Percentiles rank a stretch among this genome's conserved stretches.
These are phyloP conservation scores for Uncinocarpus reesii DNA, from an alignment of 2,329 filamentous ascomycete genomes.

Conservation along the genomic window DNA sequence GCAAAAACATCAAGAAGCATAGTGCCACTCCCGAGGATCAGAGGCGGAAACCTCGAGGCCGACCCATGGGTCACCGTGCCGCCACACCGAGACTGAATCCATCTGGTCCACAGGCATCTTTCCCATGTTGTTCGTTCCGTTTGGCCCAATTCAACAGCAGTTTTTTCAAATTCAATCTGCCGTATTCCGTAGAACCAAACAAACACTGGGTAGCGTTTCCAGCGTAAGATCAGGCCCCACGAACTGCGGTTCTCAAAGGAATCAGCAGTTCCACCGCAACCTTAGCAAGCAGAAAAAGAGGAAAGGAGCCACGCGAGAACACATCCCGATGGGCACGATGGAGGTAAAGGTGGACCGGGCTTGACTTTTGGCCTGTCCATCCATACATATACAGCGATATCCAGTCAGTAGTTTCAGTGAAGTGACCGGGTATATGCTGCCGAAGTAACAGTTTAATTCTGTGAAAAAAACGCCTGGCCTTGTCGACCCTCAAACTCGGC, in stretches of 20 bases:
- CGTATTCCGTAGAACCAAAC: too few relatives aligned
- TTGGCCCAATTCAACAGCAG: too few relatives aligned
- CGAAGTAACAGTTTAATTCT: background rate
- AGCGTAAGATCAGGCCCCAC: too few relatives aligned
- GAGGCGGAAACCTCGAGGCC: background rate
- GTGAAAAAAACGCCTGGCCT: background rate
- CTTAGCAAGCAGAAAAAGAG: background rate
- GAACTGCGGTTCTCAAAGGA: too few relatives aligned
- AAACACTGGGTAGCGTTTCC: too few relatives aligned
- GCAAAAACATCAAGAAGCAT: too few relatives aligned
- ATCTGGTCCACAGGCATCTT: too few relatives aligned
- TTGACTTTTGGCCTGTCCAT: background rate
- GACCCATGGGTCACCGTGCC: background rate
- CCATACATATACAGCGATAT: background rate
- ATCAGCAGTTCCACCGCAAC: constrained; percentile 2
- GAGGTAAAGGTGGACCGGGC: background rate
- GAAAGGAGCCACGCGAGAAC: background rate
- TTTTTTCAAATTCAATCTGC: too few relatives aligned
- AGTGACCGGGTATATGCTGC: constrained; percentile 1
- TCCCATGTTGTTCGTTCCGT: too few relatives aligned
- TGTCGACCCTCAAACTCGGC: constrained; percentile 1
- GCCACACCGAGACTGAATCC: too few relatives aligned
- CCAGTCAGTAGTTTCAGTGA: background rate
- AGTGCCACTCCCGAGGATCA: too few relatives aligned
- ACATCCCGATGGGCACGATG: background rate